Base-by-base conservation (phyloP, 805 yeast species). In the Suhomyces emberorum region DNA sequence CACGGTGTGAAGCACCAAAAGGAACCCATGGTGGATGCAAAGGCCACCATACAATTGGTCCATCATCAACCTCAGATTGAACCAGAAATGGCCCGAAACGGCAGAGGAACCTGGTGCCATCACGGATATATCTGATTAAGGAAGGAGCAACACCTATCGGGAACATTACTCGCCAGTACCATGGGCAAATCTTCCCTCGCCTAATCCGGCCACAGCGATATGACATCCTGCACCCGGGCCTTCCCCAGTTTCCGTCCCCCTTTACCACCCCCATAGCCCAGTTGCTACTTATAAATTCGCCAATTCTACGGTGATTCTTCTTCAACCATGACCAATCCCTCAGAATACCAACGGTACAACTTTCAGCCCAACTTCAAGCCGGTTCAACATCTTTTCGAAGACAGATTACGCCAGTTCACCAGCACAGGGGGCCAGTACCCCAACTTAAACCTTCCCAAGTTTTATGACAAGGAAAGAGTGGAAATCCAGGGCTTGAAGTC, bases 361-460 rank as follows among this genome's bases (percentile, higher is more conserved):
- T 41, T 51, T 36, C 73, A 69, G 43, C 95, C 95, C 3, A 77
- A 74, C 28, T 81, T 85, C 48, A 83, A 84, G 52, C 88, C 88
- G 44, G 77, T 87, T 29, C 88, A 85, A 53, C 70, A 76, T 26
- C 73, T 88, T 38, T 88, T 81, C 54, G 82, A 78, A 45, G 73
- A 77, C 50, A 70, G 96, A 30, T 65, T 88, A 42, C 71, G 88
- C 29, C 95, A 83, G 48, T 88, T 88, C 68, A 76, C 77, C 30
- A 82, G 77, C 47, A 50, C 52, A 12, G 80, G 78, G n/a, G 97
- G 98, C 20, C 80, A 80, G 44, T 91, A 83, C 64, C 57, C 61
- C 26, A 66, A 73, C 33, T 65, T 88, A 49, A 88, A 87, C 58
- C 65, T 91, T 24, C 95, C 97, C 9, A 81, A 81, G 49, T 88